phyloP scores from a whole-genome alignment of 2,329 filamentous ascomycete genomes.

The Aspergillus nomiae region DNA sequence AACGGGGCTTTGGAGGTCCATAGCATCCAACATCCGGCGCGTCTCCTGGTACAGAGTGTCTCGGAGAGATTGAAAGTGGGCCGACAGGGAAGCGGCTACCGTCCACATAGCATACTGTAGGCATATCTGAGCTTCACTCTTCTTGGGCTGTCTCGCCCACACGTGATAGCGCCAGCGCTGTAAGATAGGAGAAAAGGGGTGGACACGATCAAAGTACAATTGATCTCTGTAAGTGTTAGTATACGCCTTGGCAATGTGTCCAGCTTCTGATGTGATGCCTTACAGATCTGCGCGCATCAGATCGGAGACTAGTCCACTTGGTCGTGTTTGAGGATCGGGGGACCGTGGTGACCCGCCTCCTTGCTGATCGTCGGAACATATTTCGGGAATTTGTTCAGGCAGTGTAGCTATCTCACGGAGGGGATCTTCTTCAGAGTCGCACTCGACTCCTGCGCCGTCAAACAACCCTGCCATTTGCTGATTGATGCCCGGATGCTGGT shows the following conservation, averaged over 20 bases:
- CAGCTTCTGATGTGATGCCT: not conserved
- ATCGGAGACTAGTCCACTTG: conserved; percentile 17
- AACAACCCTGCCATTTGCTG: conserved; percentile 17
- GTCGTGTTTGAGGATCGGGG: conserved; percentile 6
- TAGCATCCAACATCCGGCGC: conserved; percentile 24
- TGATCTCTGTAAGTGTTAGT: conserved; percentile 25
- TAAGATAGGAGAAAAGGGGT: conserved; percentile 30
- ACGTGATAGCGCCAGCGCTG: conserved; percentile 31
- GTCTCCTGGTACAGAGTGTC: conserved; percentile 31
- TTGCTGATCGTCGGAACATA: conserved; percentile 1
- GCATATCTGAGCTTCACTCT: conserved; percentile 22
- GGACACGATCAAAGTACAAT: conserved; percentile 35
- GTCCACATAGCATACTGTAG: conserved; percentile 43
- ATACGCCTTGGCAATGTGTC: no score
- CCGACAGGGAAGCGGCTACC: conserved; percentile 35
- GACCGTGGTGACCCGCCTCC: conserved; percentile 14
- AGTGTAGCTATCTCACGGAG: conserved; percentile 8
- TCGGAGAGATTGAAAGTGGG: conserved; percentile 31
- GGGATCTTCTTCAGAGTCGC: conserved; percentile 21
- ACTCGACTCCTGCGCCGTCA: conserved; percentile 16
- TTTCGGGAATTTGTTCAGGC: conserved; percentile 1
- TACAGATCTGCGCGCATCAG: conserved; percentile 25
- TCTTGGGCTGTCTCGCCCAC: conserved; percentile 24
- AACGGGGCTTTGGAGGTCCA: conserved; percentile 16
- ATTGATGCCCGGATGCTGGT: conserved; percentile 26